These are phyloP conservation scores for Ilyonectria mors-panacis DNA, from an alignment of 2,329 filamentous ascomycete species.

Conservation along the genomic window DNA sequence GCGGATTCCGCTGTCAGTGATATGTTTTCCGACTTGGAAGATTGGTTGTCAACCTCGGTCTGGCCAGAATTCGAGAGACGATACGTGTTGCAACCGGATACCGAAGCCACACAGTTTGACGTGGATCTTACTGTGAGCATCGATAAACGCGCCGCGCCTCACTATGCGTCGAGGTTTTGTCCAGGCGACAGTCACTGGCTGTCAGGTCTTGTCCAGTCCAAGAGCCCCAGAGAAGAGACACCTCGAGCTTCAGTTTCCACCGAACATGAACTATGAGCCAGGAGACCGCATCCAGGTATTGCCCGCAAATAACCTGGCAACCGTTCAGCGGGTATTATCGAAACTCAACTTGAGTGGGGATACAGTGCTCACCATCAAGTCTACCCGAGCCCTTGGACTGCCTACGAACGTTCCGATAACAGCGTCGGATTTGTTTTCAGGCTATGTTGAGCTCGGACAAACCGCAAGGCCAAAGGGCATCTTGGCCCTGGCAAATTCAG, in stretches of 20 bases:
- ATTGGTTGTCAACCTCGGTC: slow-evolving; percentile 73
- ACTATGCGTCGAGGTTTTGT: background rate
- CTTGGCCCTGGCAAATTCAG: too few relatives aligned
- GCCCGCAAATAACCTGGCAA: too few relatives aligned
- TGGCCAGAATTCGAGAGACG: slow-evolving; percentile 33
- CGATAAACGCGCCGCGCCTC: too few relatives aligned
- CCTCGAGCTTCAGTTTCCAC: slow-evolving; percentile 77
- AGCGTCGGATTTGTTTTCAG: too few relatives aligned
- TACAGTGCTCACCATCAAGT: too few relatives aligned
- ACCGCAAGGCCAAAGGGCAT: too few relatives aligned
- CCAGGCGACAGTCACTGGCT: slow-evolving; percentile 23
- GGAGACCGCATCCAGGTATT: slow-evolving; percentile 55
- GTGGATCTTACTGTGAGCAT: background rate
- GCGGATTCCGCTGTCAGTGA: slow-evolving; percentile 75
- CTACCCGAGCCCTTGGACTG: too few relatives aligned
- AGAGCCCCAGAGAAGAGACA: slow-evolving; percentile 65
- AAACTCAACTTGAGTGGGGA: too few relatives aligned
- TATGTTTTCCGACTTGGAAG: slow-evolving; percentile 76
- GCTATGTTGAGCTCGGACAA: too few relatives aligned
- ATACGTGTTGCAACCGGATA: slow-evolving; percentile 38
- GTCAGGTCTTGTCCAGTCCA: background rate
- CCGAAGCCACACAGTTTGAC: too few relatives aligned
- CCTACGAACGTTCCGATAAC: too few relatives aligned
- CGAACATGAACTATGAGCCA: slow-evolving; percentile 73
- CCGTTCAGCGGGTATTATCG: too few relatives aligned